phyloP scores from a whole-genome alignment of 108 stramenopile genomes.

The Skeletonema potamos region DNA sequence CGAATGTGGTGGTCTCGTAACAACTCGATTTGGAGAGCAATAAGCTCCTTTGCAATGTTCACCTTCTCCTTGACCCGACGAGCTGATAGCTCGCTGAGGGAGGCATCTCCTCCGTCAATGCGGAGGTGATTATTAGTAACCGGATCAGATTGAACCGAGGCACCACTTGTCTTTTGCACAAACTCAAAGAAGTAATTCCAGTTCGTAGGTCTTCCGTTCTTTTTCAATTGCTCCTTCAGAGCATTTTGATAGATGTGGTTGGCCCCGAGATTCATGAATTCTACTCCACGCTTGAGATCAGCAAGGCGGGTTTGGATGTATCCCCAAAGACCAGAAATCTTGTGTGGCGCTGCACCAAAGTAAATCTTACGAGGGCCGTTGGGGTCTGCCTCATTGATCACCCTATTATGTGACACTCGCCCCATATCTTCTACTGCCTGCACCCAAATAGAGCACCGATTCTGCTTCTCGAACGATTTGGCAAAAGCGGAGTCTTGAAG shows the following conservation, averaged over 20 bases:
- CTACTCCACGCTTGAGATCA: slow-evolving; percentile 68
- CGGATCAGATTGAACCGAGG: slow-evolving; percentile 61
- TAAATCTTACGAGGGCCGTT: slow-evolving; percentile 63
- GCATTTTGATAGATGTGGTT: slow-evolving; percentile 67
- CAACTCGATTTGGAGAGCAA: slow-evolving; percentile 76
- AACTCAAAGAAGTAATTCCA: slow-evolving; percentile 71
- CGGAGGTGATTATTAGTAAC: slow-evolving; percentile 75
- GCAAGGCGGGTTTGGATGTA: slow-evolving; percentile 49
- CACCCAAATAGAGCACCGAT: slow-evolving; percentile 81
- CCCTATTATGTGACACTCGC: slow-evolving; percentile 51
- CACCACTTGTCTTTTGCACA: slow-evolving; percentile 55
- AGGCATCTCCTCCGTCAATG: slow-evolving; percentile 59
- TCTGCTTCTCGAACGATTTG: slow-evolving; percentile 63
- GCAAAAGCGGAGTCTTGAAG: slow-evolving; percentile 63
- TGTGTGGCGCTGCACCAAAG: slow-evolving; percentile 70
- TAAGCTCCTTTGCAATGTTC: slow-evolving; percentile 68
- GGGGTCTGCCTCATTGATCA: slow-evolving; percentile 56
- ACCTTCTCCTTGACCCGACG: slow-evolving; percentile 50
- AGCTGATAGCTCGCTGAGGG: slow-evolving; percentile 5
- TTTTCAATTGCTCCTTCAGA: slow-evolving; percentile 49
- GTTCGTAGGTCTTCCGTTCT: slow-evolving; percentile 11
- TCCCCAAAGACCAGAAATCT: slow-evolving; percentile 58
- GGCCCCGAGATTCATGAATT: slow-evolving; percentile 71
- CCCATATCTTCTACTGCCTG: slow-evolving; percentile 80
- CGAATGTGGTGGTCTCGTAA: slow-evolving; percentile 76